Percentiles rank a stretch among this genome's conserved stretches.
Evolutionary conservation across 2,329 filamentous ascomycete genomes (phyloP).

Genomic region (Aureobasidium sp.): DNA sequence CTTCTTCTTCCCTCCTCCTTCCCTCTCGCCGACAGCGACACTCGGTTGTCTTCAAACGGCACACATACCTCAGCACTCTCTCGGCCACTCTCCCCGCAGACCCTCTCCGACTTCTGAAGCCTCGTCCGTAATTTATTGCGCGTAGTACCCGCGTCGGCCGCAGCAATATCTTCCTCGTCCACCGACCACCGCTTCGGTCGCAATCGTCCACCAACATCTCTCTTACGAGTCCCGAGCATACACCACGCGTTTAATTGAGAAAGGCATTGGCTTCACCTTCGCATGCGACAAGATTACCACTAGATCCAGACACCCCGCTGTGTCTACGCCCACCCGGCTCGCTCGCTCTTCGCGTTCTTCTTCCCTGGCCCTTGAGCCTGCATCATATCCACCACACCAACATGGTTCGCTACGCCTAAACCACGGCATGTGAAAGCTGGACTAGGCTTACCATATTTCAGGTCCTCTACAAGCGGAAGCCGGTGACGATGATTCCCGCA

Average conservation of each 20-base stretch:
- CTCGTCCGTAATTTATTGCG: conserved; percentile 34
- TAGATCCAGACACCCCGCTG: neutral
- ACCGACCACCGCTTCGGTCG: conserved; percentile 24
- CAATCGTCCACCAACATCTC: conserved; percentile 25
- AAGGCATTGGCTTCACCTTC: conserved; percentile 9
- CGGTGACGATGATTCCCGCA: conserved; percentile 70
- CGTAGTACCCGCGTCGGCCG: conserved; percentile 25
- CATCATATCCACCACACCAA: neutral
- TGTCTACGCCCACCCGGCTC: neutral
- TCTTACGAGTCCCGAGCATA: neutral
- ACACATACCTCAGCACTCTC: conserved; percentile 23
- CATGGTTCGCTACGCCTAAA: conserved; percentile 14
- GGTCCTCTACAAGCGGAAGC: conserved; percentile 96
- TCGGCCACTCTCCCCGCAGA: conserved; percentile 4
- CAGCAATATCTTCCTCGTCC: conserved; percentile 16
- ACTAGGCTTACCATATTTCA: conserved; percentile 33
- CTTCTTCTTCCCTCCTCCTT: conserved; percentile 26
- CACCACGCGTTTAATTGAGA: neutral
- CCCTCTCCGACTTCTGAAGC: conserved; percentile 8
- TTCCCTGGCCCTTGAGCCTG: neutral
- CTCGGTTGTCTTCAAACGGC: conserved; percentile 24
- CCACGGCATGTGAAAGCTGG: neutral
- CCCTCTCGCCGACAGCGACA: conserved; percentile 20
- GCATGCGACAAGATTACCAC: neutral
- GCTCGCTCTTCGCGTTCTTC: neutral